Percentiles rank a stretch among this genome's conserved stretches.
Evolutionary conservation across 2,329 filamentous ascomycete species (phyloP).

Genomic region (Apiospora aurea): DNA sequence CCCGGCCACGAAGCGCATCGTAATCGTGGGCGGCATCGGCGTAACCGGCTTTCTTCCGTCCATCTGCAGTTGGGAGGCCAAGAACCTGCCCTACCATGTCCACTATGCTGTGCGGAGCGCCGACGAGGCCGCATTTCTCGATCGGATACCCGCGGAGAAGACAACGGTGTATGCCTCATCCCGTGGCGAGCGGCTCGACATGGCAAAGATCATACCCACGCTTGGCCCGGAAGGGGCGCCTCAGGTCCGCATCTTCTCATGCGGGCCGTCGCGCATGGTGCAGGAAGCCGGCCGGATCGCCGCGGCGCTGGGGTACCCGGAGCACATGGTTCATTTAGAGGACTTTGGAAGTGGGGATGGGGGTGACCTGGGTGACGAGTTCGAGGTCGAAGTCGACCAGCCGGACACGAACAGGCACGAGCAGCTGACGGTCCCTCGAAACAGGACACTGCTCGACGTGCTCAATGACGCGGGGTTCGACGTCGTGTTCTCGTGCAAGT

Average conservation of each 20-base stretch:
- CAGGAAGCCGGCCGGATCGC: conserved; percentile 6
- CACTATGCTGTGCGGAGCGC: conserved; percentile 16
- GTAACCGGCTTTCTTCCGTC: conserved; percentile 17
- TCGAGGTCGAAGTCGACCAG: conserved; percentile 16
- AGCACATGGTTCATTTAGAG: conserved; percentile 23
- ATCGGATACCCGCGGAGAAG: conserved; percentile 4
- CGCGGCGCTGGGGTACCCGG: conserved; percentile 12
- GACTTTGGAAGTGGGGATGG: conserved; percentile 16
- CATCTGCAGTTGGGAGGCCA: conserved; percentile 17
- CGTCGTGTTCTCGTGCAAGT: conserved; percentile 50
- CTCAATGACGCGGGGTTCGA: conserved; percentile 34
- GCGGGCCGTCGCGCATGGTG: conserved; percentile 22
- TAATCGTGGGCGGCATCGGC: conserved; percentile 21
- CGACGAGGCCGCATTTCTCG: conserved; percentile 17
- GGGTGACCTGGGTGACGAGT: conserved; percentile 15
- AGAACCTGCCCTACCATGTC: conserved; percentile 17
- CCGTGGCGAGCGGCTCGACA: conserved; percentile 10
- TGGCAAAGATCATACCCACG: conserved; percentile 4
- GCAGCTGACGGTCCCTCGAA: conserved; percentile 17
- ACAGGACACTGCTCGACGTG: conserved; percentile 22
- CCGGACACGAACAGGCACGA: conserved; percentile 19
- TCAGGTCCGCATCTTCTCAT: conserved; percentile 16
- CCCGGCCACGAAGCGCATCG: conserved; percentile 2
- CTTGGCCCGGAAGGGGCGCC: background rate
- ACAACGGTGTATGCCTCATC: conserved; percentile 8